phyloP scores from a whole-genome alignment of 192 early-diverging fungal species.

The Gryganskiella cystojenkinii region DNA sequence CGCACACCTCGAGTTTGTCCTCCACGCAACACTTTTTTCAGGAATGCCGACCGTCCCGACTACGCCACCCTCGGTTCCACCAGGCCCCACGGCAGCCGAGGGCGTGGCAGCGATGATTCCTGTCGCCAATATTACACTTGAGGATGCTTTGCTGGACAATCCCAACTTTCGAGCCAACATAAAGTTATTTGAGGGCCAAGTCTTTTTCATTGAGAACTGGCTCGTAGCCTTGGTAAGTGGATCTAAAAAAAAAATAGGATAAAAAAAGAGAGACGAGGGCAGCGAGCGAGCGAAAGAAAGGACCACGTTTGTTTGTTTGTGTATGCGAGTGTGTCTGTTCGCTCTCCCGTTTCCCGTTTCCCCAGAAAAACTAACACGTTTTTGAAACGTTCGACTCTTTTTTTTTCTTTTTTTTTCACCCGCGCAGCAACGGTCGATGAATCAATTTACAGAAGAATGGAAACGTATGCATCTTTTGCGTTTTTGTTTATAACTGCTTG shows the following conservation, averaged over 20 bases:
- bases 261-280: too few species aligned
- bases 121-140: slow-evolving; percentile 55
- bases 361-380: too few species aligned
- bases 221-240: slow-evolving; percentile 55
- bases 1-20: too few species aligned
- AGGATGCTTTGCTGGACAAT: slow-evolving; percentile 64
- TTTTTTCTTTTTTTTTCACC: neutral
- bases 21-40: too few species aligned
- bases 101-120: slow-evolving; percentile 49
- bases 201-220: slow-evolving; percentile 68
- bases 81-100: slow-evolving; percentile 21
- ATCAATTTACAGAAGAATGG: slow-evolving; percentile 42
- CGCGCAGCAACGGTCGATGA: slow-evolving; percentile 40
- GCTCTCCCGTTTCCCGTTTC: too few species aligned
- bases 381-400: too few species aligned
- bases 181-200: slow-evolving; percentile 63
- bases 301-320: too few species aligned
- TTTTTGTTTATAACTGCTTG: neutral
- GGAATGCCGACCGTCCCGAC: slow-evolving; percentile 17
- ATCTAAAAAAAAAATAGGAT: too few species aligned
- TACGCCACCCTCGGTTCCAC: slow-evolving; percentile 24
- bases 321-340: too few species aligned
- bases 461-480: slow-evolving; percentile 17
- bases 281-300: too few species aligned
- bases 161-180: slow-evolving; percentile 66